phyloP scores from a whole-genome alignment of 495 filamentous ascomycete species.

The Trichocladium antarcticum region DNA sequence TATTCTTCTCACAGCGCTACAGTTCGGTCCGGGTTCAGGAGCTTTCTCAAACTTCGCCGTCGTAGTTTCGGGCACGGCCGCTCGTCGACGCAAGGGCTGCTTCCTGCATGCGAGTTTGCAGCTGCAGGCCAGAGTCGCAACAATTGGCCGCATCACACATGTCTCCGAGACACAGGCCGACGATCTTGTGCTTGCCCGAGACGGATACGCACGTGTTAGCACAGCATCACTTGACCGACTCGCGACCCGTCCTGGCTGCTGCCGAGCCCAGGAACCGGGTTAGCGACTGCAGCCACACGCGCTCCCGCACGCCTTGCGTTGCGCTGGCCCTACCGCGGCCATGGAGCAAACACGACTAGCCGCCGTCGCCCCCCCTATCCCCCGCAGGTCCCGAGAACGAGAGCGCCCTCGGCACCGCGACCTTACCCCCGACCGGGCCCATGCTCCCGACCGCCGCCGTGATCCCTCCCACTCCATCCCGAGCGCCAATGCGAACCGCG shows the following conservation, averaged over 20 bases:
- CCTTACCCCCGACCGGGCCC: background rate
- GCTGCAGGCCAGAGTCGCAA: constrained; percentile 20
- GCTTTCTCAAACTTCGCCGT: too few species aligned
- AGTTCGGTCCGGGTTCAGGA: too few species aligned
- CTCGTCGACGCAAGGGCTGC: too few species aligned
- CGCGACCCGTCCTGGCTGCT: background rate
- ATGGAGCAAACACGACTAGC: constrained; percentile 19
- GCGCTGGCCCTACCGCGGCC: constrained; percentile 18
- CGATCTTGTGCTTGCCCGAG: constrained; percentile 1
- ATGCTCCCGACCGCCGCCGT: constrained; percentile 7
- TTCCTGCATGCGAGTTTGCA: background rate
- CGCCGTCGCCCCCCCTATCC: constrained; percentile 20
- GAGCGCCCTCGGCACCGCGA: constrained; percentile 17
- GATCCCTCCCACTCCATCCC: constrained; percentile 11
- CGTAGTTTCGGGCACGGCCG: too few species aligned
- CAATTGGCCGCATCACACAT: background rate
- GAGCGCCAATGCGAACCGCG: constrained; percentile 8
- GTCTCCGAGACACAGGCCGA: constrained; percentile 7
- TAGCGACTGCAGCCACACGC: constrained; percentile 16
- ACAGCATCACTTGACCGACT: background rate
- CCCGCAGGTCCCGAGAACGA: constrained; percentile 24
- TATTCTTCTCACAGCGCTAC: too few species aligned
- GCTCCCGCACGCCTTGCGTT: constrained; percentile 7
- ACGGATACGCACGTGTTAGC: constrained; percentile 6
- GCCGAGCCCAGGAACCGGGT: constrained; percentile 8